Evolutionary conservation across 257 asterid genomes (phyloP), one percentile per base, ranked within the genome.

Genomic region (Nicotiana attenuata): DNA sequence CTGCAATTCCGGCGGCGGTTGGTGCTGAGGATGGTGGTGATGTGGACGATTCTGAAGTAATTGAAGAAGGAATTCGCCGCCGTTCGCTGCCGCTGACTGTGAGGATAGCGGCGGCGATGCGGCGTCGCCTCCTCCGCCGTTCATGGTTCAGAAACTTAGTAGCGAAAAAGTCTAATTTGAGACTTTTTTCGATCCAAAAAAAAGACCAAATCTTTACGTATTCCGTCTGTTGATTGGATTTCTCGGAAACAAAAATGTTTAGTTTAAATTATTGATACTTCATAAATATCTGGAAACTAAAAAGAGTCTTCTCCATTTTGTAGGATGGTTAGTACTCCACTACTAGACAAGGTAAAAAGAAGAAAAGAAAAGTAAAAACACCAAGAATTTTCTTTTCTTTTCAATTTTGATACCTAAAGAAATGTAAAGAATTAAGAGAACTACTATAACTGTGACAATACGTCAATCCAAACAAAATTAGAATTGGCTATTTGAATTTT

Each of bases 21-120:
- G 82, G 6, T 84, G 35, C 38, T 81, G 85, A 53, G 77, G 10
- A 59, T 17, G 19, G 47, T 82, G 81, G 82, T 81, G 87, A 41
- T 83, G 83, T 8, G 90, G 82, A 8, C 89, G 92, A 0, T 78
- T 88, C 3, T 89, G 89, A 69, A 96, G 95, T 57, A 96, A 95
- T 60, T 90, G 91, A 82, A 96, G 94, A 80, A 96, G 94, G 86
- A 87, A 92, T 65, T 96, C 97, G 14, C 98, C 99, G 89, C 94
- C 93, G 76, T 84, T 88, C 4, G 31, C 53, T 66, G 91, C 10
- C 10, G 83, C 75, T 33, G 78, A 47, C 76, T 68, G 77, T 57
- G 83, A 20, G 17, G 65, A 69, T 24, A 64, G 82, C 78, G 88
- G 90, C 87, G 97, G 88, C 81, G 61, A 1, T 22, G 79, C 15